phyloP scores from a whole-genome alignment of 768 basidiomycete species.

The Ramaria sp. region DNA sequence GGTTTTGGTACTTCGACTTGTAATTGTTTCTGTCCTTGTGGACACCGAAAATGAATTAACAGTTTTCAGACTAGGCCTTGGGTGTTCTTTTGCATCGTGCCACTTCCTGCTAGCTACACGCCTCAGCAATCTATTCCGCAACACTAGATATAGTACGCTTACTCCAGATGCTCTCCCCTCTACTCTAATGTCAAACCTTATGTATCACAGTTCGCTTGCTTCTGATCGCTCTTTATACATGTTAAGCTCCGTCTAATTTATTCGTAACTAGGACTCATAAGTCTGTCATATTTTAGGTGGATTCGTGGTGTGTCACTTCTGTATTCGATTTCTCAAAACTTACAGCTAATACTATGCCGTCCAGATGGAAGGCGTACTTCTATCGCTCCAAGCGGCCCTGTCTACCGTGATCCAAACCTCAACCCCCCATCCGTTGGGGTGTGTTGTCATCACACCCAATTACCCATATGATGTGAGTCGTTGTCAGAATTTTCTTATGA shows the following conservation, averaged over 20 bases:
- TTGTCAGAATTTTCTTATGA: neutral
- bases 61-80: neutral
- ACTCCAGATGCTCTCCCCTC: neutral
- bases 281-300: neutral
- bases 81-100: neutral
- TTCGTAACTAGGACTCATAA: neutral
- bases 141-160: neutral
- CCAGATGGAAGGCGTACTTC: no score
- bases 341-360: no score
- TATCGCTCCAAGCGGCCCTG: no score
- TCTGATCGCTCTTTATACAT: neutral
- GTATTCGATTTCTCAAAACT: no score
- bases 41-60: neutral
- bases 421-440: neutral
- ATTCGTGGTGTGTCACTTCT: neutral
- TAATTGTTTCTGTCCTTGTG: neutral
- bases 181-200: neutral
- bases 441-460: neutral
- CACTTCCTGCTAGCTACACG: neutral
- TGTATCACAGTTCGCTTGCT: neutral
- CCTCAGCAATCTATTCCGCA: neutral
- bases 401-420: no score
- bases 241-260: neutral
- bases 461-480: neutral
- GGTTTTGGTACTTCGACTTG: neutral